phyloP scores from a whole-genome alignment of 805 yeast genomes.

The Kluyveromyces dobzhanskii region DNA sequence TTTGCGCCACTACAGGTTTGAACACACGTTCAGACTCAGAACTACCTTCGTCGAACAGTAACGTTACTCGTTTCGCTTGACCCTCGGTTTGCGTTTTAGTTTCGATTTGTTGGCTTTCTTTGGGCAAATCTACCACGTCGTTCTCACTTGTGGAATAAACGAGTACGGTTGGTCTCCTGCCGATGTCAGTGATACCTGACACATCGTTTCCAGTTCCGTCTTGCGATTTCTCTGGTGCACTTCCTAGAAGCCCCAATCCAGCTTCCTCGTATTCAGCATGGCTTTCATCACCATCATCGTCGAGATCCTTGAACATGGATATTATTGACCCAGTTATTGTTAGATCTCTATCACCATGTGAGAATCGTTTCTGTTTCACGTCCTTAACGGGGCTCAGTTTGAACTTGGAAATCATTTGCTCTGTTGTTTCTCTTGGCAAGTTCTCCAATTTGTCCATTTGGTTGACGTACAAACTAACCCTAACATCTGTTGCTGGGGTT shows the following conservation, averaged over 20 bases:
- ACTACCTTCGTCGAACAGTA: conserved; percentile 21
- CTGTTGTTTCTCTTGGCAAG: conserved; percentile 27
- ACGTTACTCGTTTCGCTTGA: conserved; percentile 18
- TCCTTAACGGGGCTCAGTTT: conserved; percentile 22
- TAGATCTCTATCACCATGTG: conserved; percentile 10
- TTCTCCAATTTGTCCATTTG: conserved; percentile 10
- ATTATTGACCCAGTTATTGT: conserved; percentile 17
- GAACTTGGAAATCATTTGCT: conserved; percentile 27
- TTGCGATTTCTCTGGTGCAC: background rate
- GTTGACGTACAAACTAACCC: conserved; percentile 26
- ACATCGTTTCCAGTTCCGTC: background rate
- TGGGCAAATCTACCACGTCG: background rate
- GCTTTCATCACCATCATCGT: conserved; percentile 7
- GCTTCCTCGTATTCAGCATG: background rate
- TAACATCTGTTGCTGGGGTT: conserved; percentile 26
- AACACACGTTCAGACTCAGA: conserved; percentile 10
- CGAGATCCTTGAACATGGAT: conserved; percentile 28
- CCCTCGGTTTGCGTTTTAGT: conserved; percentile 1
- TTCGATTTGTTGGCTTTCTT: background rate
- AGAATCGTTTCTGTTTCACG: conserved; percentile 18
- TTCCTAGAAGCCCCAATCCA: background rate
- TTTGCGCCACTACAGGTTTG: conserved; percentile 1
- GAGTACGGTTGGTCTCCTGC: background rate
- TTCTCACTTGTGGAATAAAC: conserved; percentile 3
- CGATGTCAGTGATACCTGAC: background rate